phyloP scores from a whole-genome alignment of 2,329 filamentous ascomycete genomes.

The Aspergillus hiratsukae region DNA sequence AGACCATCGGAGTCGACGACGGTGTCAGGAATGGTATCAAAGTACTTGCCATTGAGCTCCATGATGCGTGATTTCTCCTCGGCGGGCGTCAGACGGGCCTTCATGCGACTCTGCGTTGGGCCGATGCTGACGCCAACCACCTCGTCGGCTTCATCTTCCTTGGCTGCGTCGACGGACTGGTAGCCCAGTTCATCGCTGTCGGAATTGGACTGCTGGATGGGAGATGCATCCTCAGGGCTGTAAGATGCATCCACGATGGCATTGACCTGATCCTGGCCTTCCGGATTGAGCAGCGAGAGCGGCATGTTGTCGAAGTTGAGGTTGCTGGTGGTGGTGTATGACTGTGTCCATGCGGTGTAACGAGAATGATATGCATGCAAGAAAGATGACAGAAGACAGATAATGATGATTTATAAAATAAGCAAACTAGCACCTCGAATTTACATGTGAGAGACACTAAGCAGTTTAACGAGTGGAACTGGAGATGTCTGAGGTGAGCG shows the following conservation, averaged over 20 bases:
- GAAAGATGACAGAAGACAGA: neutral
- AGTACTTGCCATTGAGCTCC: constrained; percentile 48
- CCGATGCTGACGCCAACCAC: constrained; percentile 58
- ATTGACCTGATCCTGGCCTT: constrained; percentile 6
- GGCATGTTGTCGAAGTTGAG: constrained; percentile 3
- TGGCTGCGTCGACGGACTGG: constrained; percentile 15
- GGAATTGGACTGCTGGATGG: constrained; percentile 21
- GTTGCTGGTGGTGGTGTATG: neutral
- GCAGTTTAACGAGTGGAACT: neutral
- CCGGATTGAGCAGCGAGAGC: constrained; percentile 1
- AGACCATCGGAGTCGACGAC: constrained; percentile 25
- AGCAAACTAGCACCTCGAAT: neutral
- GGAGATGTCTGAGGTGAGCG: constrained; percentile 2
- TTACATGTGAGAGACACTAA: constrained; percentile 3
- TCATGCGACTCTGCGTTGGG: constrained; percentile 52
- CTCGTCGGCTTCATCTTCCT: constrained; percentile 33
- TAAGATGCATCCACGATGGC: constrained; percentile 1
- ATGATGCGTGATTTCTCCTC: constrained; percentile 56
- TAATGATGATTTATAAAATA: neutral
- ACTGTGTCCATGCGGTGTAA: neutral
- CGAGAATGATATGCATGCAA: neutral
- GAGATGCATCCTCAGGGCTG: constrained; percentile 6
- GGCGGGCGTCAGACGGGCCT: constrained; percentile 53
- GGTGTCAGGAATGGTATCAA: constrained; percentile 36
- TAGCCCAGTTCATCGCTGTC: constrained; percentile 27